Evolutionary conservation across 441 rosid species (phyloP), one percentile per base, ranked within the genome.

Genomic region (Raphanus hybrid): DNA sequence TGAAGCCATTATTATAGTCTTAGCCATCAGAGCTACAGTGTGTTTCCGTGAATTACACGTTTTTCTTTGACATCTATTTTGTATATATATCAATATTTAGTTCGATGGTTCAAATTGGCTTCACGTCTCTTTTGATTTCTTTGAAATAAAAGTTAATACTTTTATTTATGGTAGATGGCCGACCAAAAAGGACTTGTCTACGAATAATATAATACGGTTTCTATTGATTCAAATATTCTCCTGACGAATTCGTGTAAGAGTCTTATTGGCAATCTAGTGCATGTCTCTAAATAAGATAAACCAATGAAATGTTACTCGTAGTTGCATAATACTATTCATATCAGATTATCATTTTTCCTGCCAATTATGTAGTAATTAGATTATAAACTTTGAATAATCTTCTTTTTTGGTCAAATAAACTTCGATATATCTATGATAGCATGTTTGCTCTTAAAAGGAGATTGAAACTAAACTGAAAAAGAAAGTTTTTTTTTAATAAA

Each of bases 21-120:
- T 67, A 78, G 82, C 78, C 82, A 57, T 32, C 71, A 74, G 10
- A 69, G 26, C 57, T 74, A 79, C 71, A 69, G 75, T 69, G 62
- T 14, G 26, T 16, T 20, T 63, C 20, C 78, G 75, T 79, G 71
- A 43, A 45, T 43, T 69, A 54, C 71, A 79, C 82, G 82, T 74
- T 74, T 64, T 67, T 41, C 48, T 69, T 52, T 60, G 34, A 60
- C 55, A 67, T 50, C 9, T 67, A 50, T 50, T 67, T 52, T 23
- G 35, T 60, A 26, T 55, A 11, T 60, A 26, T 55, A 11, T n/a
- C 11, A 5, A 66, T 39, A 18, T 3, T 34, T 8, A 34, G 68
- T 77, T 48, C 58, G 20, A 73, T 16, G 9, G 52, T 70, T 52
- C 52, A 32, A 62, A 54, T 41, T 73, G 74, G 75, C 23, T 52